Conservation (phyloP, 75 land plant species). For the Selaginella tamariscina region DNA sequence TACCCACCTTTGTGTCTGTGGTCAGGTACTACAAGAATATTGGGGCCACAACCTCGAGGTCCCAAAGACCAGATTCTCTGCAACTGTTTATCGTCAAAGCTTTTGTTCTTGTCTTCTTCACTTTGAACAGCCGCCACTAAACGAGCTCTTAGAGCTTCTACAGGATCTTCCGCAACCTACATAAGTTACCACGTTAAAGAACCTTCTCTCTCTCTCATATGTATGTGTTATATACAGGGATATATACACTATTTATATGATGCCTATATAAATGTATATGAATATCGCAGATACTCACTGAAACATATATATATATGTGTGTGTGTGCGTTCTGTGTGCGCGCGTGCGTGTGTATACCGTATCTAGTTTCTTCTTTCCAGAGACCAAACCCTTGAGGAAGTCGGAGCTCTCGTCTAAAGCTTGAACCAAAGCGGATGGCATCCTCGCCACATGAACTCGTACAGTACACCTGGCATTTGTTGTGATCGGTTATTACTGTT, state of each 20-base stretch:
- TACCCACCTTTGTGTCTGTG: neutral
- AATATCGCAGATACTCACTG: too few species aligned
- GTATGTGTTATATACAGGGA: too few species aligned
- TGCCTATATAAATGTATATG: too few species aligned
- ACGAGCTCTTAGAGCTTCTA: conserved; percentile 37
- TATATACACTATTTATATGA: too few species aligned
- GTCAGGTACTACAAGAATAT: conserved; percentile 50
- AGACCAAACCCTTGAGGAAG: conserved; percentile 28
- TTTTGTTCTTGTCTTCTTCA: conserved; percentile 22
- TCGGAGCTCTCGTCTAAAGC: conserved; percentile 57
- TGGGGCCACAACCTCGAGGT: conserved; percentile 75
- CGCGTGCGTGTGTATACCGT: neutral
- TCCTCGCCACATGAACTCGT: conserved; percentile 48
- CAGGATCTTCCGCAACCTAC: conserved; percentile 51
- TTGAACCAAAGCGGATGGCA: conserved; percentile 43
- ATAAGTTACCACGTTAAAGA: too few species aligned
- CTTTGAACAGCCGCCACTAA: conserved; percentile 49
- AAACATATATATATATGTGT: too few species aligned
- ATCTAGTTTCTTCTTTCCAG: neutral
- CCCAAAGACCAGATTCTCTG: conserved; percentile 81
- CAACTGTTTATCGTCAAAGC: conserved; percentile 15
- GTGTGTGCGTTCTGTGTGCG: too few species aligned
- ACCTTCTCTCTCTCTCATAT: too few species aligned
- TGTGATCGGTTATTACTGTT: conserved; percentile 51
- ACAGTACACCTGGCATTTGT: conserved; percentile 77